phyloP scores from a whole-genome alignment of 2,329 filamentous ascomycete genomes.

The Arthrobotrys megalospora region DNA sequence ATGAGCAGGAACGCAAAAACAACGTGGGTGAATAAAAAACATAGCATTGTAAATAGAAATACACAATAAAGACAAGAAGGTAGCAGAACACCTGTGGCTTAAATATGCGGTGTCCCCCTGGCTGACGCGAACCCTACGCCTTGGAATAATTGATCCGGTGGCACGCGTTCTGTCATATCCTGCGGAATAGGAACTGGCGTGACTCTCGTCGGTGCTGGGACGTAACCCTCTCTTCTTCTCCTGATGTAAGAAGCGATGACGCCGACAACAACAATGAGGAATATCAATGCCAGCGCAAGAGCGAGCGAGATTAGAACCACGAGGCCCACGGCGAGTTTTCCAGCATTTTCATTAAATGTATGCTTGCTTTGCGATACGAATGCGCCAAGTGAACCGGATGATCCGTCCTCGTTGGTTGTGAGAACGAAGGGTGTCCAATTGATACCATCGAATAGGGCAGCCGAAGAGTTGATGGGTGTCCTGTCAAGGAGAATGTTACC shows the following conservation, averaged over 20 bases:
- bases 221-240: slow-evolving; percentile 83
- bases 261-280: slow-evolving; percentile 82
- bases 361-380: slow-evolving; percentile 87
- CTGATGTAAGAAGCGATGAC: slow-evolving; percentile 82
- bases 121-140: slow-evolving; percentile 41
- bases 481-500: slow-evolving; percentile 82
- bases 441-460: slow-evolving; percentile 88
- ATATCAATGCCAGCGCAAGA: slow-evolving; percentile 82
- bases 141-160: slow-evolving; percentile 59
- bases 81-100: slow-evolving; percentile 20
- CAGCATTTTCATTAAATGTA: slow-evolving; percentile 76
- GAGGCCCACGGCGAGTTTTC: slow-evolving; percentile 79
- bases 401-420: slow-evolving; percentile 77
- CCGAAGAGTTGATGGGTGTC: slow-evolving; percentile 84
- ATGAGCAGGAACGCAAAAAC: slow-evolving; percentile 20
- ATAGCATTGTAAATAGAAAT: slow-evolving; percentile 50
- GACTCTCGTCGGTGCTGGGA: slow-evolving; percentile 78
- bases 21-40: slow-evolving; percentile 19
- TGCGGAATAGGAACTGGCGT: slow-evolving; percentile 61
- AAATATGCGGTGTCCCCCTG: slow-evolving; percentile 57
- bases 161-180: slow-evolving; percentile 56
- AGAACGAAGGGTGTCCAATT: slow-evolving; percentile 83
- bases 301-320: slow-evolving; percentile 85
- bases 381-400: slow-evolving; percentile 80
- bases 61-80: slow-evolving; percentile 38